Evolutionary conservation across 176 grass and related monocot genomes (phyloP).

Genomic region (Ampelocalamus luodianensis): DNA sequence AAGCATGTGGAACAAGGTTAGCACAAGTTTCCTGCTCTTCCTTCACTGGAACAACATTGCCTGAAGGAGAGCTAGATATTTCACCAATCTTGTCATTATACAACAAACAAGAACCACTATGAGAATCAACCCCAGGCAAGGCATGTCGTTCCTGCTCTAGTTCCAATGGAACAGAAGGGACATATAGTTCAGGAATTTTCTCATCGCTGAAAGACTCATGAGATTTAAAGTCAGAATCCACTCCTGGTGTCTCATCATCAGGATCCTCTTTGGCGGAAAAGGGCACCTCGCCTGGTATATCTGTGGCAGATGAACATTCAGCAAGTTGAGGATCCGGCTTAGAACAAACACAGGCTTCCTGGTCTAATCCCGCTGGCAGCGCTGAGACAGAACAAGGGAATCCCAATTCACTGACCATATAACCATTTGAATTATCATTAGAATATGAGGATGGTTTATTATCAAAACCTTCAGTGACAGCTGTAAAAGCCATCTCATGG

Average conservation of each 20-base stretch:
- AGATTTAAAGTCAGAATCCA: constrained; percentile 42
- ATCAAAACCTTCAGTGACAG: constrained; percentile 30
- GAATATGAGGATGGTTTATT: constrained; percentile 49
- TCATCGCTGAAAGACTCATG: constrained; percentile 36
- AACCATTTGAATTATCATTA: constrained; percentile 41
- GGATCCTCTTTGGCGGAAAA: constrained; percentile 27
- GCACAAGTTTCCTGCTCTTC: constrained; percentile 31
- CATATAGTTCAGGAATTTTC: constrained; percentile 44
- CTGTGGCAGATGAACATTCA: constrained; percentile 29
- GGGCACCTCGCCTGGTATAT: constrained; percentile 15
- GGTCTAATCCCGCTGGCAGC: constrained; percentile 17
- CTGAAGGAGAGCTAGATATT: constrained; percentile 41
- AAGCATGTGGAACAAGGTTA: constrained; percentile 15
- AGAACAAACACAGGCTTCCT: constrained; percentile 34
- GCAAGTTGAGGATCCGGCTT: constrained; percentile 17
- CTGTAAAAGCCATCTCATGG: constrained; percentile 49
- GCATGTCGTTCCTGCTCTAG: constrained; percentile 27
- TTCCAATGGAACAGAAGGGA: constrained; percentile 42
- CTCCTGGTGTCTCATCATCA: constrained; percentile 26
- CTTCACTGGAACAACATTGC: constrained; percentile 29
- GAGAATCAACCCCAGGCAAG: constrained; percentile 36
- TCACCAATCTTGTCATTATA: constrained; percentile 29
- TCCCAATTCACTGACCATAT: constrained; percentile 35
- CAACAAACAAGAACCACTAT: constrained; percentile 12
- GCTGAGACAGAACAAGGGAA: constrained; percentile 9